Evolutionary conservation across 371 early-diverging fungal species (phyloP).

Genomic region (Synchytrium microbalum): DNA sequence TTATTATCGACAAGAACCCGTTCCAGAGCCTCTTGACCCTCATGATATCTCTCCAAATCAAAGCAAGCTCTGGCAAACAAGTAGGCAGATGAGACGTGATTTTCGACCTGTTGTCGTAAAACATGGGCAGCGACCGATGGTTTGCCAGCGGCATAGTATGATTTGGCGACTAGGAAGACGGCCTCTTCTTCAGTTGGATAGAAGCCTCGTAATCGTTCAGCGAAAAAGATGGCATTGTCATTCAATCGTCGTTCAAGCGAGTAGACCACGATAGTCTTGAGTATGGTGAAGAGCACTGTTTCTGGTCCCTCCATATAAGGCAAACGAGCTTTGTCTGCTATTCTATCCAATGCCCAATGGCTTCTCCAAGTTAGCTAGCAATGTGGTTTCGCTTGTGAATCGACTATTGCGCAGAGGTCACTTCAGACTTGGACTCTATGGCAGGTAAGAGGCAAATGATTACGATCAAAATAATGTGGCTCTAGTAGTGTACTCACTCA

Average conservation of each 20-base stretch:
- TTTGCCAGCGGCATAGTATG: slow-evolving; percentile 10
- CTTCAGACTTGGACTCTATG: not conserved
- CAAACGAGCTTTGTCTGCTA: too few relatives aligned
- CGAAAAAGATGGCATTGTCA: slow-evolving; percentile 25
- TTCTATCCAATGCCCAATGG: not conserved
- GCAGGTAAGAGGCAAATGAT: too few relatives aligned
- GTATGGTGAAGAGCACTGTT: not conserved
- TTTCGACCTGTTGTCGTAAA: slow-evolving; percentile 11
- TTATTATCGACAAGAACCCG: not conserved
- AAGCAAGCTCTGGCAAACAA: slow-evolving; percentile 38
- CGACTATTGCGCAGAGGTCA: not conserved
- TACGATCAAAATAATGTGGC: too few relatives aligned
- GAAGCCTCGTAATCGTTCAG: slow-evolving; percentile 22
- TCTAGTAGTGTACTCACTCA: too few relatives aligned
- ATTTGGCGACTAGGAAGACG: slow-evolving; percentile 17
- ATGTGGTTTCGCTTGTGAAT: not conserved
- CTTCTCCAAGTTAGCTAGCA: not conserved
- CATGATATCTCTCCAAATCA: slow-evolving; percentile 31
- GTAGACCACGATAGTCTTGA: slow-evolving; percentile 1
- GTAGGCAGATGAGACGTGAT: slow-evolving; percentile 9
- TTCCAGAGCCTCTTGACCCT: slow-evolving; percentile 22
- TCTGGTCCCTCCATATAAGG: not conserved
- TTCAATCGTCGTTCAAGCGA: slow-evolving; percentile 15
- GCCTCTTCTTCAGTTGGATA: slow-evolving; percentile 14
- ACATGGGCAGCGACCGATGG: slow-evolving; percentile 11